These are phyloP conservation scores for Phlebopus sp. DNA, from an alignment of 1,284 basidiomycete species.

Conservation along the genomic window DNA sequence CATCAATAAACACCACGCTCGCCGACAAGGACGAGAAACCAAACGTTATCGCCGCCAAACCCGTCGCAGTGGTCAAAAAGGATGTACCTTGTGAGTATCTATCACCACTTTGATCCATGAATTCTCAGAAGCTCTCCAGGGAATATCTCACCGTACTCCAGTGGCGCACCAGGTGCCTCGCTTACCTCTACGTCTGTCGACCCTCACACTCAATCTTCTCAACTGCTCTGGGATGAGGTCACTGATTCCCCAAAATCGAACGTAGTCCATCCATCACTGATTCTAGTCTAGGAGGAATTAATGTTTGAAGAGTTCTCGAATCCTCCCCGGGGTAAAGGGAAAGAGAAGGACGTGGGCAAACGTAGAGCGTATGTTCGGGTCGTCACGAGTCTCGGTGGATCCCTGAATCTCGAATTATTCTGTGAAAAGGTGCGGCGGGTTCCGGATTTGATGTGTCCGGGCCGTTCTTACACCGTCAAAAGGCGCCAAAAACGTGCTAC, in stretches of 20 bases:
- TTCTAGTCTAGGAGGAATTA: constrained; percentile 64
- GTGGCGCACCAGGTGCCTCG: constrained; percentile 87
- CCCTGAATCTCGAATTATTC: constrained; percentile 88
- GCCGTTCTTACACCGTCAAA: constrained; percentile 3
- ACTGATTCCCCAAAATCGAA: constrained; percentile 10
- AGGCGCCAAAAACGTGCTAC: constrained; percentile 97
- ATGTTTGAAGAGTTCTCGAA: constrained; percentile 90
- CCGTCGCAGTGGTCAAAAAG: constrained; percentile 47
- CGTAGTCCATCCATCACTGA: neutral
- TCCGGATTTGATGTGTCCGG: neutral
- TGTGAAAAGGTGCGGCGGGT: constrained; percentile 69
- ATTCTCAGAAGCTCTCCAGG: constrained; percentile 43
- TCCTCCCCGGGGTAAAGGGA: constrained; percentile 74
- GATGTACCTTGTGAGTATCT: constrained; percentile 58
- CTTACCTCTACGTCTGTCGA: constrained; percentile 91
- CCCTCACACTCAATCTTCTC: constrained; percentile 73
- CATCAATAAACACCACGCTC: constrained; percentile 28
- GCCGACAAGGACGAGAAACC: constrained; percentile 31
- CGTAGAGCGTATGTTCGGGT: constrained; percentile 89
- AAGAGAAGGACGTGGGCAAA: constrained; percentile 90
- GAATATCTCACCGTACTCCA: constrained; percentile 90
- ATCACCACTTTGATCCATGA: constrained; percentile 3
- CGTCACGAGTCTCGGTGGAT: constrained; percentile 84
- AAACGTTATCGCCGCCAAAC: constrained; percentile 36
- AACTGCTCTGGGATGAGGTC: constrained; percentile 88